phyloP scores from a whole-genome alignment of 306 rosid species.

The Erythrophleum fordii region DNA sequence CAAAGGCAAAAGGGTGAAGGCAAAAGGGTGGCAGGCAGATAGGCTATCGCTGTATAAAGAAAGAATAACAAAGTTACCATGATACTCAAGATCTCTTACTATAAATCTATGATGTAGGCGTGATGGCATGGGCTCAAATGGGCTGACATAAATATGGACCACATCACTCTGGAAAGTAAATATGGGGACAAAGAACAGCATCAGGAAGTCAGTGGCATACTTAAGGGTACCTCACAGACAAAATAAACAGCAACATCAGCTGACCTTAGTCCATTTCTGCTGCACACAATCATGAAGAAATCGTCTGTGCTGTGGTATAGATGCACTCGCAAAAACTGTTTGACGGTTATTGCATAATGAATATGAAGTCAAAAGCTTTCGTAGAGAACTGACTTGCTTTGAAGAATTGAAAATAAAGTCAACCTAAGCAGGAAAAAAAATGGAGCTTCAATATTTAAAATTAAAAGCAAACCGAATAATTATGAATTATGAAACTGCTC shows the following conservation, averaged over 20 bases:
- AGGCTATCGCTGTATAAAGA: background rate
- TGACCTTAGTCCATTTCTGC: conserved; percentile 97
- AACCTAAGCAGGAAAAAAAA: conserved; percentile 59
- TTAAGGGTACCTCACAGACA: conserved; percentile 32
- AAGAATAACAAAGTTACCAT: background rate
- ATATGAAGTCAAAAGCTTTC: conserved; percentile 84
- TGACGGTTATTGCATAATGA: conserved; percentile 77
- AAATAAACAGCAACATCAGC: conserved; percentile 40
- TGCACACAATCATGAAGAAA: conserved; percentile 84
- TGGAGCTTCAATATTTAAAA: conserved; percentile 20
- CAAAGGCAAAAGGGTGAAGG: no score
- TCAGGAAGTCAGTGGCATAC: conserved; percentile 31
- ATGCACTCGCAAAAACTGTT: conserved; percentile 94
- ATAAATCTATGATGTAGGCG: conserved; percentile 77
- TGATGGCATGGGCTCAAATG: conserved; percentile 85
- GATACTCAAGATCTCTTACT: conserved; percentile 52
- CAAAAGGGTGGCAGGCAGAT: conserved; percentile 24
- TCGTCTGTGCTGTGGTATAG: conserved; percentile 89
- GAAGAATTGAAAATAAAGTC: conserved; percentile 92
- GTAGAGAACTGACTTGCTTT: conserved; percentile 80
- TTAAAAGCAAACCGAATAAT: conserved; percentile 8
- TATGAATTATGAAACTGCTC: conserved; percentile 23
- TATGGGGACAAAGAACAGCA: background rate
- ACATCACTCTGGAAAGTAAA: conserved; percentile 69
- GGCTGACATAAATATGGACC: conserved; percentile 80